Base-by-base conservation (phyloP, 768 basidiomycete genomes). In the Psilocybe sp. region DNA sequence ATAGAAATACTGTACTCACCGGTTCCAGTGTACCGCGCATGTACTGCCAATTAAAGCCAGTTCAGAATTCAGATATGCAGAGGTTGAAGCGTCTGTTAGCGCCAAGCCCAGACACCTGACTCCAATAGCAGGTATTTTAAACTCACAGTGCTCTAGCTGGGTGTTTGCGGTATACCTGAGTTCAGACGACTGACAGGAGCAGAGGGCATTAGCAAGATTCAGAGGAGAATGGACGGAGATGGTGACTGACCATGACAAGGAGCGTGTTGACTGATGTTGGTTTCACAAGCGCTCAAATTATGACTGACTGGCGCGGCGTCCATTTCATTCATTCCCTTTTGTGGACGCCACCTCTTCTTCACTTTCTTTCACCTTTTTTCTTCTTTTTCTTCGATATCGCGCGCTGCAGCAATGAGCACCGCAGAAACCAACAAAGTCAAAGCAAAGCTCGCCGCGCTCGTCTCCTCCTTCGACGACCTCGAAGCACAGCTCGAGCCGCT, bases 101-200 rank as follows among this genome's bases (percentile, higher is more conserved):
- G 23, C 23, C 23, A 28, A 28, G 23, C 23, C 23, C 23, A 28
- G 23, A 28, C 23, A 28, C 23, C 23, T 28, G 23, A 28, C 23
- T 7, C 4, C 23, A 7, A 28, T 7, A 28, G 7, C 7, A 28
- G 23, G 7, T 28, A 28, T 28, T 28, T 28, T 28, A 28, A 28
- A 79, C 92, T 68, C 61, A 96, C 95, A 73, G 69, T 97, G 94
- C 68, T 97, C 93, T 20, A 95, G 71, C 67, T 98, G 95, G 11
- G 95, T 95, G 65, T 96, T 98, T 13, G 92, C 93, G 0, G 95
- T 98, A 64, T 98, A 97, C 60, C 95, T 78, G 4, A 97, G 77
- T 69, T 98, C 95, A 36, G 91, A 94, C 44, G 89, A 89, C 89
- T 92, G 60, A 50, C 18, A 45, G 47, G 49, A 49, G 42, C 41